These are phyloP conservation scores for Rhodosporidiobolus sp. DNA, from an alignment of 768 basidiomycete genomes.

Conservation along the genomic window DNA sequence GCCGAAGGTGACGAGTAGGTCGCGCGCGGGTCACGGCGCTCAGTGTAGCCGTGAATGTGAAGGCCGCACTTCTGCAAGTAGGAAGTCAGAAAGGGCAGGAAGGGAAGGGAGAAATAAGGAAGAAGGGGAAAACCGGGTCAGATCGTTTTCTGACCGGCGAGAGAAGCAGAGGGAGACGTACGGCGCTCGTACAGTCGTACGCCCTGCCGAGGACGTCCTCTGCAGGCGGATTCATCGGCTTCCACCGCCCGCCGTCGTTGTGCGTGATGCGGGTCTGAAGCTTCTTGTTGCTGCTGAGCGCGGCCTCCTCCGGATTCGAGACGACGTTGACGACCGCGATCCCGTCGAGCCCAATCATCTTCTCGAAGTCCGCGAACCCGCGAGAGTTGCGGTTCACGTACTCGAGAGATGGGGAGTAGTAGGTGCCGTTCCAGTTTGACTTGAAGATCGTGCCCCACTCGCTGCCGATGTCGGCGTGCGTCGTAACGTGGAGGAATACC, in stretches of 20 bases:
- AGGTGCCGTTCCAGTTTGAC: constrained; percentile 97
- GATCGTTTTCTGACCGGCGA: no score
- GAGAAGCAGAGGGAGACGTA: no score
- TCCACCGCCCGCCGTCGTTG: constrained; percentile 95
- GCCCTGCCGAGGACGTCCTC: constrained; percentile 68
- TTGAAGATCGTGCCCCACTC: constrained; percentile 90
- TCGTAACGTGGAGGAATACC: constrained; percentile 94
- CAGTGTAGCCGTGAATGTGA: constrained; percentile 94
- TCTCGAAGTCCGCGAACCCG: constrained; percentile 96
- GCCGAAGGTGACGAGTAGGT: constrained; percentile 91
- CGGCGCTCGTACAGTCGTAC: constrained; percentile 70
- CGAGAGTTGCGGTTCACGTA: constrained; percentile 82
- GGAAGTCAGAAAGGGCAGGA: not conserved
- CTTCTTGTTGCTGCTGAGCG: constrained; percentile 66
- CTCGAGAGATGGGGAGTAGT: constrained; percentile 80
- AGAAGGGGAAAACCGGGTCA: no score
- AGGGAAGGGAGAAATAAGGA: not conserved
- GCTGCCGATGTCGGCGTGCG: constrained; percentile 67
- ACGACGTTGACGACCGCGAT: constrained; percentile 92
- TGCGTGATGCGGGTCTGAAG: constrained; percentile 87
- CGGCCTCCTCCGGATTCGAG: constrained; percentile 71
- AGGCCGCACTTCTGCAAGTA: constrained; percentile 70
- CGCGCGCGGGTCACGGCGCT: constrained; percentile 79
- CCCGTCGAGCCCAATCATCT: constrained; percentile 91
- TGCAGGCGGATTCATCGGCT: constrained; percentile 68